These are phyloP conservation scores for Claviceps purpurea DNA, from an alignment of 2,329 filamentous ascomycete species.

Conservation along the genomic window DNA sequence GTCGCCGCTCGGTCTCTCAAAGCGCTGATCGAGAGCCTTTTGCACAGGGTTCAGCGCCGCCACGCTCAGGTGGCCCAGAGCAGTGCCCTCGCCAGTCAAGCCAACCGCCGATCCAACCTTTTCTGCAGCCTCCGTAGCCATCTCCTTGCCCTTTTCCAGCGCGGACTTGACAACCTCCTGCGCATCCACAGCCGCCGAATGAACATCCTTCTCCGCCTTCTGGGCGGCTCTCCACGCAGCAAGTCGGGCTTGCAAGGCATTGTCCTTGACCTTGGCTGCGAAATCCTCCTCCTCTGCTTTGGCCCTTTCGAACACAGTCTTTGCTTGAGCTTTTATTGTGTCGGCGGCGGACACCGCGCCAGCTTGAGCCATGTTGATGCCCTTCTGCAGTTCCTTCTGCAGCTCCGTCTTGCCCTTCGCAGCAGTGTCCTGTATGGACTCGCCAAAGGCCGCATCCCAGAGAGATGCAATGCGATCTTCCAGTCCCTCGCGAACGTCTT, in stretches of 20 bases:
- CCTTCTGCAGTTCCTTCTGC: conserved; percentile 17
- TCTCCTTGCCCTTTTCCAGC: conserved; percentile 28
- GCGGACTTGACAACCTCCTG: conserved; percentile 24
- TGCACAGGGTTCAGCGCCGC: conserved; percentile 27
- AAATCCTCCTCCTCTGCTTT: conserved; percentile 16
- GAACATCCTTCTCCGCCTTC: conserved; percentile 10
- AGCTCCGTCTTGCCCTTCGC: conserved; percentile 16
- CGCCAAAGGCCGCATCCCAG: conserved; percentile 27
- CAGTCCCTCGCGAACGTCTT: conserved; percentile 42
- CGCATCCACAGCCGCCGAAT: conserved; percentile 20
- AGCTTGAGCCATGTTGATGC: conserved; percentile 20
- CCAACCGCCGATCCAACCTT: conserved; percentile 24
- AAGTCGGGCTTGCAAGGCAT: conserved; percentile 15
- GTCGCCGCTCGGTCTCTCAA: conserved; percentile 27
- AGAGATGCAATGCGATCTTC: conserved; percentile 35
- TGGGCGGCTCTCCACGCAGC: conserved; percentile 13
- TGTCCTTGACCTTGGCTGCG: conserved; percentile 14
- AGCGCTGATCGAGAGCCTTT: conserved; percentile 38
- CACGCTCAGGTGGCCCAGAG: conserved; percentile 1
- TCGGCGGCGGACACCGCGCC: conserved; percentile 11
- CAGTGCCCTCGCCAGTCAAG: conserved; percentile 15
- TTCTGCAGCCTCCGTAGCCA: conserved; percentile 25
- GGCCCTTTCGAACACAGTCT: conserved; percentile 19
- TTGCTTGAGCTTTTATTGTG: conserved; percentile 21
- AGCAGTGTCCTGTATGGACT: conserved; percentile 15